These are phyloP conservation scores for Cantharellus anzutake DNA, from an alignment of 768 basidiomycete genomes.

Conservation along the genomic window DNA sequence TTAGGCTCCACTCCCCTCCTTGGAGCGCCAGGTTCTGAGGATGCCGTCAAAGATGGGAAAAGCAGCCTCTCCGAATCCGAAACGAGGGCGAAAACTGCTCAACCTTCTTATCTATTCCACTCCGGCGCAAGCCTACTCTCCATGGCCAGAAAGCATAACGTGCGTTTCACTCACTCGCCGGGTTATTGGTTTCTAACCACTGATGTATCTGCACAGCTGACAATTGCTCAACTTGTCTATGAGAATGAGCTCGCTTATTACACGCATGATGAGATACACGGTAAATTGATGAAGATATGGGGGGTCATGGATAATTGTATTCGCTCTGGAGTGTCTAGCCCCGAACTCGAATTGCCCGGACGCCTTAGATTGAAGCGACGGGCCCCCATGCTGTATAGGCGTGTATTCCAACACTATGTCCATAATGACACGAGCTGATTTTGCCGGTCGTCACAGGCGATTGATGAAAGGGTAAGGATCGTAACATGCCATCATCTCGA, in stretches of 20 bases:
- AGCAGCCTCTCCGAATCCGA: background rate
- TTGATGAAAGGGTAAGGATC: conserved; percentile 63
- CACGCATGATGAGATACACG: conserved; percentile 51
- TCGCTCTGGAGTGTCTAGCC: conserved; percentile 58
- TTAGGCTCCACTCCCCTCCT: background rate
- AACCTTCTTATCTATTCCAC: conserved; percentile 70
- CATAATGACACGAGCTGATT: background rate
- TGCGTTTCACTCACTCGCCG: conserved; percentile 20
- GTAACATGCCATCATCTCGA: conserved; percentile 1
- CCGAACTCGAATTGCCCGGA: conserved; percentile 72
- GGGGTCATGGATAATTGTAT: conserved; percentile 87
- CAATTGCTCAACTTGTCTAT: conserved; percentile 84
- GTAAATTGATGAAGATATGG: conserved; percentile 73
- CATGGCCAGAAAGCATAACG: conserved; percentile 64
- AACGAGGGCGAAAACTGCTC: conserved; percentile 19
- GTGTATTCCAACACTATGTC: background rate
- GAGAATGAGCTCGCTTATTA: conserved; percentile 77
- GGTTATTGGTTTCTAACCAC: background rate
- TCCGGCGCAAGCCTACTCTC: conserved; percentile 58
- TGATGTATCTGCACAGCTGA: conserved; percentile 34
- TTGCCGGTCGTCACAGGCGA: conserved; percentile 22
- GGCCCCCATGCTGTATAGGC: conserved; percentile 65
- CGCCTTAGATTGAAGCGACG: conserved; percentile 57
- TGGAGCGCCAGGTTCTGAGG: background rate
- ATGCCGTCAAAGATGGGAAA: background rate